phyloP scores from a whole-genome alignment of 2,329 filamentous ascomycete species.

The Parafenestella ontariensis region DNA sequence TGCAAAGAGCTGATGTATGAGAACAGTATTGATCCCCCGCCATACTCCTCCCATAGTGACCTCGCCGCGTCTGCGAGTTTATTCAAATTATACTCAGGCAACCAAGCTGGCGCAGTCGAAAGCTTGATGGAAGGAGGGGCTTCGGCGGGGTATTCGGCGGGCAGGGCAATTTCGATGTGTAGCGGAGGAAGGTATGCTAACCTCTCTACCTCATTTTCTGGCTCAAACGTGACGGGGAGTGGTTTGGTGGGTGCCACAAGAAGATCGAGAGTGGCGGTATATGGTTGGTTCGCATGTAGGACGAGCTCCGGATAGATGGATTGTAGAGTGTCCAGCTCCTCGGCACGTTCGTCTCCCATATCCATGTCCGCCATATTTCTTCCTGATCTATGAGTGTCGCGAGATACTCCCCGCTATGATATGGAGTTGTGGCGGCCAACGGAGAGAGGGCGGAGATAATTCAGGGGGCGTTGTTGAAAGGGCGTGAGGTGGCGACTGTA shows the following conservation, averaged over 20 bases:
- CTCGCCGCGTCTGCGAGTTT: conserved; percentile 57
- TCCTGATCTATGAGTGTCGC: not conserved
- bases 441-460: conserved; percentile 19
- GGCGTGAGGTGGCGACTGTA: conserved; percentile 27
- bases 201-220: conserved; percentile 50
- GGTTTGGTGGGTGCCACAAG: conserved; percentile 62
- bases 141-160: conserved; percentile 62
- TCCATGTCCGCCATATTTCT: conserved; percentile 17
- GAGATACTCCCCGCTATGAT: not conserved
- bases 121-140: conserved; percentile 59
- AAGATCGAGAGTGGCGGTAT: conserved; percentile 61
- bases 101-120: conserved; percentile 60
- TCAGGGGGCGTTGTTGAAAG: conserved; percentile 13
- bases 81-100: conserved; percentile 55
- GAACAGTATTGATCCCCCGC: conserved; percentile 63
- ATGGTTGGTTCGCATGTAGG: conserved; percentile 53
- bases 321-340: conserved; percentile 65
- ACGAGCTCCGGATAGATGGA: conserved; percentile 69
- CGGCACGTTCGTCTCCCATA: conserved; percentile 63
- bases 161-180: conserved; percentile 60
- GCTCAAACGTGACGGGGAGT: conserved; percentile 45
- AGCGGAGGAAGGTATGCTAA: conserved; percentile 65
- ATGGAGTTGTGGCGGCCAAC: conserved; percentile 2
- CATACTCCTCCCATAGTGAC: conserved; percentile 67
- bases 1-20: conserved; percentile 67